Conservation (phyloP, 495 filamentous ascomycete genomes). For the Lepraria neglecta region DNA sequence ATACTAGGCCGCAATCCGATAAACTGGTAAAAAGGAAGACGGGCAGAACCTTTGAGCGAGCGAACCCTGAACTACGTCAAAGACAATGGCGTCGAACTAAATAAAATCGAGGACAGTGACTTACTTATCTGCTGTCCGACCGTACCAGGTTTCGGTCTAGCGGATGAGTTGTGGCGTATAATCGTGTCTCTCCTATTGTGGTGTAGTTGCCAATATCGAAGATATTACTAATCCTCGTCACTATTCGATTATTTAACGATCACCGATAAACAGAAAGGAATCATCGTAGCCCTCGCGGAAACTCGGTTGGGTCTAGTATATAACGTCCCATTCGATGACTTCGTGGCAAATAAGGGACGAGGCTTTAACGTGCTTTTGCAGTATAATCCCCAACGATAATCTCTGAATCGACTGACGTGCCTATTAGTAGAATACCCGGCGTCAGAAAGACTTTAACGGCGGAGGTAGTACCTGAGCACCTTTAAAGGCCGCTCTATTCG, state of each 20-base stretch:
- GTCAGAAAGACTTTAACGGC: constrained; percentile 1
- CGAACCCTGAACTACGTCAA: constrained; percentile 9
- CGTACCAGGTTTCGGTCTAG: neutral
- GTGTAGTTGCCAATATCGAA: neutral
- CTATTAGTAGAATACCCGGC: neutral
- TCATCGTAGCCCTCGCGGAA: neutral
- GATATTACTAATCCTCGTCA: neutral
- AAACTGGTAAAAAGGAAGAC: constrained; percentile 7
- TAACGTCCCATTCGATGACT: constrained; percentile 2
- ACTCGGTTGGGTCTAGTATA: neutral
- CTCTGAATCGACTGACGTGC: neutral
- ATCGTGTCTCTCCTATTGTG: constrained; percentile 1
- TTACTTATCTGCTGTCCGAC: constrained; percentile 1
- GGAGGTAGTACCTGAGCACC: neutral
- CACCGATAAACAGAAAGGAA: neutral
- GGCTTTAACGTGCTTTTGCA: constrained; percentile 1
- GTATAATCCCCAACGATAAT: neutral
- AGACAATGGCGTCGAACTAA: constrained; percentile 14
- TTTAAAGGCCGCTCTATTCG: neutral
- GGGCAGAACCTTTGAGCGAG: constrained; percentile 7
- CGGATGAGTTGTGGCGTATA: neutral
- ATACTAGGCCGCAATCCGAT: constrained; percentile 13
- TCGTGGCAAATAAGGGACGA: neutral
- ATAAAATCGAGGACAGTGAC: neutral
- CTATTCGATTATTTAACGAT: neutral